These are phyloP conservation scores for Trametes maxima DNA, from an alignment of 768 basidiomycete species.

Conservation along the genomic window DNA sequence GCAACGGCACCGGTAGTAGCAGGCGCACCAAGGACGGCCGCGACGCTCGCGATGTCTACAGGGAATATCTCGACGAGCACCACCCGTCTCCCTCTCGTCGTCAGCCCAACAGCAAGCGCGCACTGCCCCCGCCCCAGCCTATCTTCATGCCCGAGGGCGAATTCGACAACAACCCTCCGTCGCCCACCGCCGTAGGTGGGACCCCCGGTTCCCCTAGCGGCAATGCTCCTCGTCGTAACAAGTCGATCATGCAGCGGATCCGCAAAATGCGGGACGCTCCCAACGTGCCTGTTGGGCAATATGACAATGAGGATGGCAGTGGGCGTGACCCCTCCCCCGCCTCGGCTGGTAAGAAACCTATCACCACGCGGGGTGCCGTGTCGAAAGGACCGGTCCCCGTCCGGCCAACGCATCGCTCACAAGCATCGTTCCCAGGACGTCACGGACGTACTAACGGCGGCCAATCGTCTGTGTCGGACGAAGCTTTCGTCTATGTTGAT, in stretches of 20 bases:
- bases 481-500: constrained; percentile 70
- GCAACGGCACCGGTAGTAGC: constrained; percentile 34
- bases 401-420: constrained; percentile 70
- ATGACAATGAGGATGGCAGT: constrained; percentile 46
- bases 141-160: constrained; percentile 67
- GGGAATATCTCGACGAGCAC: constrained; percentile 46
- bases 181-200: constrained; percentile 40
- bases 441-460: constrained; percentile 45
- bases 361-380: constrained; percentile 10
- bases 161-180: constrained; percentile 38
- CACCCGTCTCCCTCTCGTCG: constrained; percentile 32
- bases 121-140: constrained; percentile 79
- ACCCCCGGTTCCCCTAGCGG: constrained; percentile 44
- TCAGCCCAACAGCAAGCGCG: constrained; percentile 48
- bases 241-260: constrained; percentile 86
- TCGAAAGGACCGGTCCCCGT: constrained; percentile 10
- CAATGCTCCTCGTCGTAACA: constrained; percentile 61
- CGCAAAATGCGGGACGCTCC: constrained; percentile 87
- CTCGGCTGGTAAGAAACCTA: constrained; percentile 39
- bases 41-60: constrained; percentile 50
- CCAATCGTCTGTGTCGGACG: constrained; percentile 40
- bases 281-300: constrained; percentile 67
- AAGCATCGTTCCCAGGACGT: constrained; percentile 80
- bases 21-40: constrained; percentile 52
- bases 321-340: constrained; percentile 46